These are phyloP conservation scores for Penicillium nucicola DNA, from an alignment of 495 filamentous ascomycete species.

Conservation along the genomic window DNA sequence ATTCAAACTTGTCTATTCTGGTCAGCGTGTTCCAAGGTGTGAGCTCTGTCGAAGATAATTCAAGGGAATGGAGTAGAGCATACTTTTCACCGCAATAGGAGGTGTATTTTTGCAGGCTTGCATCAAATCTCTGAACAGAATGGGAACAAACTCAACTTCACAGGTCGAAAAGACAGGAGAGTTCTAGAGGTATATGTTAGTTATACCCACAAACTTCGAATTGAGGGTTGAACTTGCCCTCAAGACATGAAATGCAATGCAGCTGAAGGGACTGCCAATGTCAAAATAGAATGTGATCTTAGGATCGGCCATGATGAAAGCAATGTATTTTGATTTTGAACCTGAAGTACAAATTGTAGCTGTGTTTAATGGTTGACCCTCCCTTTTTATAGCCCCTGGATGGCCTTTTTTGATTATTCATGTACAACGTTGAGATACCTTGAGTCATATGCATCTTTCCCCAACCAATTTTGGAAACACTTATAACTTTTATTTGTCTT, in stretches of 20 bases:
- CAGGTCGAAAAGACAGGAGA: slow-evolving; percentile 17
- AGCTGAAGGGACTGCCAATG: slow-evolving; percentile 23
- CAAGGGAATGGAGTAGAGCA: background rate
- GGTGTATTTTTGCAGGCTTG: slow-evolving; percentile 14
- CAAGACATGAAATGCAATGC: slow-evolving; percentile 17
- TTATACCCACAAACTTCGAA: background rate
- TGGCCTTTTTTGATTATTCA: background rate
- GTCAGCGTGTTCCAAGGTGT: background rate
- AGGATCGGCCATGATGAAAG: slow-evolving; percentile 3
- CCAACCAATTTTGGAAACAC: slow-evolving; percentile 1
- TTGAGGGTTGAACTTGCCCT: background rate
- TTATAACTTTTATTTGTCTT: background rate
- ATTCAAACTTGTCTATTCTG: slow-evolving; percentile 16
- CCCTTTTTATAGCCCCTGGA: too few species aligned
- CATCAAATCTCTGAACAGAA: slow-evolving; percentile 11
- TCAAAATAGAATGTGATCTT: slow-evolving; percentile 19
- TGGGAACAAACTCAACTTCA: slow-evolving; percentile 16
- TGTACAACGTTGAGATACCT: background rate
- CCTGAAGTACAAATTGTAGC: too few species aligned
- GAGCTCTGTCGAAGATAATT: background rate
- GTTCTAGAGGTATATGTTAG: slow-evolving; percentile 3
- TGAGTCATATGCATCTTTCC: background rate
- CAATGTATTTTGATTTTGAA: too few species aligned
- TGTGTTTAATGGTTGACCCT: too few species aligned
- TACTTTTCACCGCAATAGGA: slow-evolving; percentile 18